phyloP scores from a whole-genome alignment of 73 alveolate species.

The Tetrahymena elliotti region DNA sequence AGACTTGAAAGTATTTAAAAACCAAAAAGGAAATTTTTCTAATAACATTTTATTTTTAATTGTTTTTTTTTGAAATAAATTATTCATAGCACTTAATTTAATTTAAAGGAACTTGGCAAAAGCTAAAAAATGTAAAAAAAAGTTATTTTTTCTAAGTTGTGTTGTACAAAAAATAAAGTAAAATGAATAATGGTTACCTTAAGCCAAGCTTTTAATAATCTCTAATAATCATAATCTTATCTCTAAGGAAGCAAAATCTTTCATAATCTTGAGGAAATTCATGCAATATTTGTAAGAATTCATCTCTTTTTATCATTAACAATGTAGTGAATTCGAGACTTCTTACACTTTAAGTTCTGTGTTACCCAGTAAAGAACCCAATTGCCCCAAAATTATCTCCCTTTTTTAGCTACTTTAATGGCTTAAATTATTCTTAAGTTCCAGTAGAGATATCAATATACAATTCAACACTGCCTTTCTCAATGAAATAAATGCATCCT shows the following conservation, averaged over 20 bases:
- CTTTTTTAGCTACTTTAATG: conserved; percentile 12
- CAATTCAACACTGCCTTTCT: conserved; percentile 31
- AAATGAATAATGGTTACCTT: neutral
- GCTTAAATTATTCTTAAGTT: neutral
- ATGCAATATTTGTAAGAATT: neutral
- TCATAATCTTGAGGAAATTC: conserved; percentile 23
- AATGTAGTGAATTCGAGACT: conserved; percentile 26
- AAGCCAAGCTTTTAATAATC: conserved; percentile 9
- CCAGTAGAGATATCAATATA: conserved; percentile 30
- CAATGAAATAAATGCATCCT: conserved; percentile 11
- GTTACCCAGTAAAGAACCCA: conserved; percentile 26
- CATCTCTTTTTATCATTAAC: conserved; percentile 9
- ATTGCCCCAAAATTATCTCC: conserved; percentile 40
- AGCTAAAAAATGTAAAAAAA: neutral
- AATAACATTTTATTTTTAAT: too few species aligned
- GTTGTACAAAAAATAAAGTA: neutral
- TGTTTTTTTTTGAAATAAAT: too few species aligned
- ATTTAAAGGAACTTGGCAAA: neutral
- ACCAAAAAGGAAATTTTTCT: too few species aligned
- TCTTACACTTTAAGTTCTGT: conserved; percentile 34
- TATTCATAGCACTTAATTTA: neutral
- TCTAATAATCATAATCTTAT: conserved; percentile 12
- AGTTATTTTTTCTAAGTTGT: too few species aligned
- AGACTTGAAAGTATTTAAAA: neutral
- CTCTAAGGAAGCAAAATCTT: conserved; percentile 28